These are phyloP conservation scores for Trypanosoma mega DNA, from an alignment of 208 protist species.

Conservation along the genomic window DNA sequence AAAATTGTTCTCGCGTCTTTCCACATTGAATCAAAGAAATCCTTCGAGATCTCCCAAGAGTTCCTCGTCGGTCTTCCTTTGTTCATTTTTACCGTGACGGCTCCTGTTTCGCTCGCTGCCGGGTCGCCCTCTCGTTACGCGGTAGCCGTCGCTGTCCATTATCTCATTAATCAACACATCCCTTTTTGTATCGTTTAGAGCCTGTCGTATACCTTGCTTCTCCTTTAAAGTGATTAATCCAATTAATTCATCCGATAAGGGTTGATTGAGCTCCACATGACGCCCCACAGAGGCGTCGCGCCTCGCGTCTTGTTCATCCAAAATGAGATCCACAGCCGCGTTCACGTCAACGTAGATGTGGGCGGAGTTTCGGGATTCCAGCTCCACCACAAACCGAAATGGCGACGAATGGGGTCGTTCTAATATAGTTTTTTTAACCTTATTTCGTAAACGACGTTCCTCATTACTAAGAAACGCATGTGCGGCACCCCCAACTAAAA, in stretches of 20 bases:
- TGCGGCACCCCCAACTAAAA: slow-evolving; percentile 86
- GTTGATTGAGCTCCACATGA: slow-evolving; percentile 32
- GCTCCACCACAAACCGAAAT: slow-evolving; percentile 83
- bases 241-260: slow-evolving; percentile 34
- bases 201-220: neutral
- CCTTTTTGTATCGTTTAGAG: neutral
- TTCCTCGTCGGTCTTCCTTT: slow-evolving; percentile 20
- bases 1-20: neutral
- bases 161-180: neutral
- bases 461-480: slow-evolving; percentile 91
- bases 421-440: slow-evolving; percentile 83
- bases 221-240: neutral
- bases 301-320: slow-evolving; percentile 70
- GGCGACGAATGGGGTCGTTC: slow-evolving; percentile 74
- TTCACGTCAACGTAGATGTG: slow-evolving; percentile 85
- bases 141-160: slow-evolving; percentile 32
- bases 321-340: slow-evolving; percentile 73
- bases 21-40: slow-evolving; percentile 4
- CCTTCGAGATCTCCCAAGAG: slow-evolving; percentile 22
- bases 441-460: slow-evolving; percentile 70
- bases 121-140: neutral
- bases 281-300: slow-evolving; percentile 45
- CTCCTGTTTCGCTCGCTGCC: neutral
- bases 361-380: slow-evolving; percentile 44
- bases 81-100: neutral